Evolutionary conservation across 2,329 filamentous ascomycete genomes (phyloP).

Genomic region (Fusarium protoensiforme): DNA sequence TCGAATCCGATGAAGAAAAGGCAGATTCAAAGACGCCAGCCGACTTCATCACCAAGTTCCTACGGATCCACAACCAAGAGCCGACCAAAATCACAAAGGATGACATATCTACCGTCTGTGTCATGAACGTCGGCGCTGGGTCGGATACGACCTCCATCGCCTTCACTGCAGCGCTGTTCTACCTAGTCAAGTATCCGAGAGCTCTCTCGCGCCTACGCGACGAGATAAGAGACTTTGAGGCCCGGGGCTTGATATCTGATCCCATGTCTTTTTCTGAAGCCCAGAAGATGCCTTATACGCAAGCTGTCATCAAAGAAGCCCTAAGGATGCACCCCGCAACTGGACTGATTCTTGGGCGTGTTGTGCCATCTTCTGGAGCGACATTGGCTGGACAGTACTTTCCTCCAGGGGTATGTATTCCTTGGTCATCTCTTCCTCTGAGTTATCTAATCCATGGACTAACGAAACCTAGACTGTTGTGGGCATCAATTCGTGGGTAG

Average conservation of each 20-base stretch:
- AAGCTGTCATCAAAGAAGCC: not conserved
- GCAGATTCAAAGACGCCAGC: not conserved
- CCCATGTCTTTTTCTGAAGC: not conserved
- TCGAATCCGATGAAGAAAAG: not conserved
- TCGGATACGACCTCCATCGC: not conserved
- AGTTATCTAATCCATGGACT: too few species aligned
- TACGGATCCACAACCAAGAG: not conserved
- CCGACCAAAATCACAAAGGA: not conserved
- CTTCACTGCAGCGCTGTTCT: not conserved
- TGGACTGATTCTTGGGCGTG: not conserved
- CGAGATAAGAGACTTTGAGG: not conserved
- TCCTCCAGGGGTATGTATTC: not conserved
- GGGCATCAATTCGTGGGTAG: not conserved
- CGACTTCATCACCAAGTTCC: not conserved
- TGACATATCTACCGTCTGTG: not conserved
- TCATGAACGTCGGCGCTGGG: not conserved
- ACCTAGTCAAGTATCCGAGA: not conserved
- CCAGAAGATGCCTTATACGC: not conserved
- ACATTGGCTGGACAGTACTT: not conserved
- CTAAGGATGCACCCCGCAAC: not conserved
- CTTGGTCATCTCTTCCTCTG: too few species aligned
- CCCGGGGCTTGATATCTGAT: not conserved
- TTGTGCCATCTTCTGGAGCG: not conserved
- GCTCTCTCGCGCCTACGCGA: not conserved
- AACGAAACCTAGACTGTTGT: not conserved